Evolutionary conservation across 2,329 filamentous ascomycete species (phyloP), one percentile per base, ranked within the genome.

Genomic region (Pseudogymnoascus sp.): DNA sequence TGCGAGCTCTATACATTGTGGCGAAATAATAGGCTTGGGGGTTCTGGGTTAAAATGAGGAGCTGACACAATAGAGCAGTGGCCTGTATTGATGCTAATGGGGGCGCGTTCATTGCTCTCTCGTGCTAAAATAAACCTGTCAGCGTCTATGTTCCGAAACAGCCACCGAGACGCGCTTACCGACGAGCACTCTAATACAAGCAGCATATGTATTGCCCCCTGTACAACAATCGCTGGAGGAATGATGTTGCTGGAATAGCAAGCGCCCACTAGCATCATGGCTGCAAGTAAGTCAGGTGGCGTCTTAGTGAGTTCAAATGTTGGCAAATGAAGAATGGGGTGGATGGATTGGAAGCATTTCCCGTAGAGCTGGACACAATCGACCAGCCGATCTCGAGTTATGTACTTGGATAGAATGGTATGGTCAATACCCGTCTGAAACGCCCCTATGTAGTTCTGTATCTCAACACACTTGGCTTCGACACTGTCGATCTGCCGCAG

Each of bases 41-140:
- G 43, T 49, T 49, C 23, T 49, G 43, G 43, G 43, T 49, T 25
- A 49, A 49, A 49, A 49, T 49, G 14, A 49, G 43, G 43, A 49
- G 43, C 43, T 49, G 43, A 28, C 43, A 49, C 11, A 49, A 28
- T 49, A 49, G 23, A 49, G 43, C 43, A 9, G 43, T 49, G 43
- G 43, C 43, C 23, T 49, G 43, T 49, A 49, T 49, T 9, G 43
- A 49, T 49, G 23, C 23, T 28, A 49, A 49, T 49, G 43, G 43
- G 6, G 43, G 43, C 0, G 43, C 43, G 43, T 14, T 49, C 43
- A 49, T 49, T 49, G 23, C 43, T 49, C 43, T 28, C 1, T 49
- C 43, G 7, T 49, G 43, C 43, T 49, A 28, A 49, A 49, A 28
- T 16, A 28, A 49, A 11, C 14, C 23, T 28, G 23, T 49, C 23